Evolutionary conservation across 192 early-diverging fungal species (phyloP), one percentile per base, ranked within the genome.

Genomic region (Coemansia sp.): DNA sequence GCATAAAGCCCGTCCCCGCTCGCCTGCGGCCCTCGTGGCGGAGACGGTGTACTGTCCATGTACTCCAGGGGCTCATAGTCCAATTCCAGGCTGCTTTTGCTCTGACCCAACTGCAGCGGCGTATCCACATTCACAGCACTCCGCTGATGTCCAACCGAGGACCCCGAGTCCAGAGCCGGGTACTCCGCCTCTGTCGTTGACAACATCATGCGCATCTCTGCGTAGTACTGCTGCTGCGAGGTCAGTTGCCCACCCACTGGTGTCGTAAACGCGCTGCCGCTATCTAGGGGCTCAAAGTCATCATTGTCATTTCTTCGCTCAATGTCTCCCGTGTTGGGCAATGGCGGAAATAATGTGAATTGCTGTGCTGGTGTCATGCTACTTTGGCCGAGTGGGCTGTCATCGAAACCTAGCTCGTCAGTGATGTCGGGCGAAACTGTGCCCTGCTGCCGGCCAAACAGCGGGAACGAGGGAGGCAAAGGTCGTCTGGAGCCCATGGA

Each of bases 401-500:
- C 45, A 20, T 48, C 45, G 45, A 18, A 43, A 3, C 42, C 42
- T 18, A 48, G 25, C 26, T 6, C 48, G 25, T 52, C 48, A 1
- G 48, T 26, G 25, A 12, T 52, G 25, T 52, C 48, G 48, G 48
- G 48, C 11, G 48, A 25, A 28, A 28, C 6, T 52, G 13, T 23
- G 25, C 48, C 48, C 4, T 25, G 23, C 26, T 52, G 48, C 25
- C 13, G 48, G 23, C 48, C 48, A 52, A 52, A 52, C 48, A 52
- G 25, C 48, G 48, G 48, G 13, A 52, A 52, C 25, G 48, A 14
- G 3, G 48, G 48, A 11, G 48, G 48, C 23, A 52, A 52, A 16
- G 23, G 48, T 14, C 48, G 48, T 52, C 48, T 52, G 10, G 48
- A 52, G 48, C 48, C 48, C 48, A 52, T 52, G 48, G 43, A 47